A percentile compares a stretch with the other conserved stretches of the same genome.
These are phyloP conservation scores for Stereocaulon alpinum DNA, from an alignment of 495 filamentous ascomycete species.

Conservation along the genomic window DNA sequence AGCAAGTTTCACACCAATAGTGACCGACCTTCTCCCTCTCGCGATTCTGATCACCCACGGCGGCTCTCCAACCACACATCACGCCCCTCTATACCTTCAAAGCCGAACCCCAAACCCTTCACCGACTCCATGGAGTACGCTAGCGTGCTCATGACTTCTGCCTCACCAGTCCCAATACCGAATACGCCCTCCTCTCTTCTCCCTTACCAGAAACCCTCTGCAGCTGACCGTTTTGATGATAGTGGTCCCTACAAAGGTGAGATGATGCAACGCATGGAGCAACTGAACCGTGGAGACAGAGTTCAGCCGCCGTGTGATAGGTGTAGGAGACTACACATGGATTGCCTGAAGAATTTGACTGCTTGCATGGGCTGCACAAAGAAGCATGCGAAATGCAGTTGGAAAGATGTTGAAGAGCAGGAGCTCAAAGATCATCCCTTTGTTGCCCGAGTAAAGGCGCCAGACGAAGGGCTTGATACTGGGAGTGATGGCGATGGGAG, in stretches of 20 bases:
- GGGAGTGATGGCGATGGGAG: slow-evolving; percentile 16
- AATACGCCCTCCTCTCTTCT: slow-evolving; percentile 41
- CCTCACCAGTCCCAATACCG: slow-evolving; percentile 39
- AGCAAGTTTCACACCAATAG: slow-evolving; percentile 49
- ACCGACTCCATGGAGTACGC: slow-evolving; percentile 26
- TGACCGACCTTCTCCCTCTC: slow-evolving; percentile 33
- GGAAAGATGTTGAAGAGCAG: slow-evolving; percentile 63
- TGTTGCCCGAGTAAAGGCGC: slow-evolving; percentile 7
- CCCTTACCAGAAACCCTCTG: slow-evolving; percentile 35
- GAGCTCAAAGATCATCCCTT: slow-evolving; percentile 42
- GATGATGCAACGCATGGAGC: slow-evolving; percentile 67
- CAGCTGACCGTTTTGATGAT: slow-evolving; percentile 40
- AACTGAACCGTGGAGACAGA: slow-evolving; percentile 56
- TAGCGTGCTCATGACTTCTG: slow-evolving; percentile 27
- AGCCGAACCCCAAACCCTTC: slow-evolving; percentile 18
- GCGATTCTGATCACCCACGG: slow-evolving; percentile 19
- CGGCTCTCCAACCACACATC: slow-evolving; percentile 11
- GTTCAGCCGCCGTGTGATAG: slow-evolving; percentile 75
- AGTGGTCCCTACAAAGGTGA: slow-evolving; percentile 52
- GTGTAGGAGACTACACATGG: slow-evolving; percentile 67
- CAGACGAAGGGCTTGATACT: slow-evolving; percentile 9
- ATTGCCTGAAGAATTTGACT: slow-evolving; percentile 74
- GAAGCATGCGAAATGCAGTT: slow-evolving; percentile 78
- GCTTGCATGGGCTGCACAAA: slow-evolving; percentile 80
- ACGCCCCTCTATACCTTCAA: slow-evolving; percentile 12